Evolutionary conservation across 2,329 filamentous ascomycete genomes (phyloP).

Genomic region (Cladosporium sp.): DNA sequence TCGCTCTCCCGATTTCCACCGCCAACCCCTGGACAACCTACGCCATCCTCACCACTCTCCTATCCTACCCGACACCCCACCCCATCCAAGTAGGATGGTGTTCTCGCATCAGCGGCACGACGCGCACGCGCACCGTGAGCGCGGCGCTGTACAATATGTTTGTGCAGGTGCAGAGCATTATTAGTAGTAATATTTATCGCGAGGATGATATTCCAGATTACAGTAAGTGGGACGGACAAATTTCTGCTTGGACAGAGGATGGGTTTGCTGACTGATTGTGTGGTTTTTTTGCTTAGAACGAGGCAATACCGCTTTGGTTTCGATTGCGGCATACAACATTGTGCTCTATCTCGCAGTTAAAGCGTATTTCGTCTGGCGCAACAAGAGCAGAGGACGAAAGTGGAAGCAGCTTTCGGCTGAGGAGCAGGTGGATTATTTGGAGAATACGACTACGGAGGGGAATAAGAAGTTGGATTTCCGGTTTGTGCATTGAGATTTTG

Average conservation of each 20-base stretch:
- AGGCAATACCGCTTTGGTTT: constrained; percentile 46
- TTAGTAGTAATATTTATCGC: constrained; percentile 44
- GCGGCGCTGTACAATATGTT: constrained; percentile 36
- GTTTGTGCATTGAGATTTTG: constrained; percentile 26
- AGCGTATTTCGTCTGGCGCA: constrained; percentile 49
- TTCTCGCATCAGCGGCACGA: constrained; percentile 36
- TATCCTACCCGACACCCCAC: constrained; percentile 38
- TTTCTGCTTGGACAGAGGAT: constrained; percentile 32
- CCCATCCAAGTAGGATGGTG: constrained; percentile 40
- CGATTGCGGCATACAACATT: constrained; percentile 47
- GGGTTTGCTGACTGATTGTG: constrained; percentile 27
- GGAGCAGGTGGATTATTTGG: constrained; percentile 46
- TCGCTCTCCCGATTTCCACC: constrained; percentile 38
- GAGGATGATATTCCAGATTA: constrained; percentile 1
- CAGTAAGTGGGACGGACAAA: too few species aligned
- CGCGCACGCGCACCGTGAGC: constrained; percentile 37
- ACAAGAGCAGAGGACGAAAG: constrained; percentile 27
- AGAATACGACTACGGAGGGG: constrained; percentile 32
- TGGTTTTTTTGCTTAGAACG: constrained; percentile 30
- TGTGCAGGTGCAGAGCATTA: constrained; percentile 41
- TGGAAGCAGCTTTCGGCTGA: constrained; percentile 47
- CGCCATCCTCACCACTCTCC: constrained; percentile 32
- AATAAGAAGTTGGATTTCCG: constrained; percentile 38
- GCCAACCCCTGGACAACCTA: constrained; percentile 32
- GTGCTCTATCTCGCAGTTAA: constrained; percentile 48